Conservation (phyloP, 495 filamentous ascomycete genomes). For the Aspergillus nidulans region DNA sequence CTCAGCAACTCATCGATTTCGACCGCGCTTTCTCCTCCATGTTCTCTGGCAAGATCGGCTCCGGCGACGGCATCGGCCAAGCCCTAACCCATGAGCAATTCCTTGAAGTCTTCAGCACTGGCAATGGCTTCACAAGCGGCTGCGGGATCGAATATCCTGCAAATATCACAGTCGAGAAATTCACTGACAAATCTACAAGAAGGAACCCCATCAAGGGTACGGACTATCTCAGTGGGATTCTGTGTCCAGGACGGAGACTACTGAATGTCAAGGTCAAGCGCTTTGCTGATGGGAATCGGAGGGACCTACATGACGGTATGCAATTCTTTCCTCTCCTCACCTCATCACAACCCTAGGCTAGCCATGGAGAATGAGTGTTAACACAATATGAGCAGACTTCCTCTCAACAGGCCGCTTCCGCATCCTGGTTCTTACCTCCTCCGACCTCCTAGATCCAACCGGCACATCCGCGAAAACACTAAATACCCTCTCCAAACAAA, state of each 20-base stretch:
- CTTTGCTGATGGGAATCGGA: conserved; percentile 42
- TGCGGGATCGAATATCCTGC: conserved; percentile 44
- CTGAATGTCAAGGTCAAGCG: conserved; percentile 35
- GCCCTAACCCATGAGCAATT: conserved; percentile 50
- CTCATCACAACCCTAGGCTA: too few species aligned
- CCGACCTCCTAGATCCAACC: conserved; percentile 27
- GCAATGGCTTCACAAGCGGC: conserved; percentile 46
- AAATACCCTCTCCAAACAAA: conserved; percentile 30
- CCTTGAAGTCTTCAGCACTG: conserved; percentile 43
- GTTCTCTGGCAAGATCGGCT: conserved; percentile 46
- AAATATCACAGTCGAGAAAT: conserved; percentile 34
- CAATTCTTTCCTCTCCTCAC: not conserved
- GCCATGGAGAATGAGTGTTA: not conserved
- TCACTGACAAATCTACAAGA: not conserved
- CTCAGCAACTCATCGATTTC: conserved; percentile 69
- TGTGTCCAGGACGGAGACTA: conserved; percentile 29
- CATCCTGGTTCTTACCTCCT: conserved; percentile 39
- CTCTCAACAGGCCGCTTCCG: conserved; percentile 44
- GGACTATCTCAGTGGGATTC: conserved; percentile 41
- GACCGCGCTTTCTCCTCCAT: conserved; percentile 56
- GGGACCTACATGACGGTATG: conserved; percentile 47
- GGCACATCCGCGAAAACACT: conserved; percentile 29
- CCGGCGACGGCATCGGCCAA: conserved; percentile 23
- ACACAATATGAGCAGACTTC: conserved; percentile 24
- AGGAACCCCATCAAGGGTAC: conserved; percentile 33